phyloP scores from a whole-genome alignment of 129 eudicot genomes.

The Cynara cardunculus region DNA sequence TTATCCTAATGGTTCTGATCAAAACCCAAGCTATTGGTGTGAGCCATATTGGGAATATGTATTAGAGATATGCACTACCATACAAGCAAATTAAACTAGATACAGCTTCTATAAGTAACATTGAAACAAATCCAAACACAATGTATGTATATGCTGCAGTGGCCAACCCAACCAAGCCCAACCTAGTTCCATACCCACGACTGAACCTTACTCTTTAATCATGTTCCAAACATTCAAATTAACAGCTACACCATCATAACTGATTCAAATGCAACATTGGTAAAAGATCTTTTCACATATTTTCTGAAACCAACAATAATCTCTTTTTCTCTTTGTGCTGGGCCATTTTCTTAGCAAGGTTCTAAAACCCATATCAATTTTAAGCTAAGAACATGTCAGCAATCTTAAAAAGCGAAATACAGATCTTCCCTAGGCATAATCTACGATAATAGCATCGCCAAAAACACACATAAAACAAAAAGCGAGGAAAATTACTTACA shows the following conservation, averaged over 20 bases:
- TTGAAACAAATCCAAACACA: not conserved
- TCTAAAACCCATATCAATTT: not conserved
- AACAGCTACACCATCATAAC: not conserved
- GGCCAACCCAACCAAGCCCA: not conserved
- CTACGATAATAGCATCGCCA: not conserved
- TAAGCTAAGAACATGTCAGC: slow-evolving; percentile 6
- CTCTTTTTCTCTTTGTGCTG: not conserved
- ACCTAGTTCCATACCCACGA: not conserved
- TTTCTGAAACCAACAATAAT: not conserved
- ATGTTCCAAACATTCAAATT: not conserved
- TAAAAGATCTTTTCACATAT: not conserved
- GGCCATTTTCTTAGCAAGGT: not conserved
- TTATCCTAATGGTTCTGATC: too few relatives aligned
- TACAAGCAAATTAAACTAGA: not conserved
- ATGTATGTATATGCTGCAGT: too few relatives aligned
- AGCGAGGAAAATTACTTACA: slow-evolving; percentile 26
- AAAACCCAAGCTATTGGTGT: not conserved
- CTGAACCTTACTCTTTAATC: not conserved
- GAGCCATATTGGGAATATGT: not conserved
- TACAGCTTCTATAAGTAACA: not conserved
- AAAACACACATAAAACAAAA: not conserved
- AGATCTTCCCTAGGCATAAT: not conserved
- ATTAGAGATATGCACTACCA: not conserved
- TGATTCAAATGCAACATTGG: not conserved
- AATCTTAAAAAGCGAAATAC: not conserved